These are phyloP conservation scores for Coniochaeta prunicola DNA, from an alignment of 2,329 filamentous ascomycete genomes.

Conservation along the genomic window DNA sequence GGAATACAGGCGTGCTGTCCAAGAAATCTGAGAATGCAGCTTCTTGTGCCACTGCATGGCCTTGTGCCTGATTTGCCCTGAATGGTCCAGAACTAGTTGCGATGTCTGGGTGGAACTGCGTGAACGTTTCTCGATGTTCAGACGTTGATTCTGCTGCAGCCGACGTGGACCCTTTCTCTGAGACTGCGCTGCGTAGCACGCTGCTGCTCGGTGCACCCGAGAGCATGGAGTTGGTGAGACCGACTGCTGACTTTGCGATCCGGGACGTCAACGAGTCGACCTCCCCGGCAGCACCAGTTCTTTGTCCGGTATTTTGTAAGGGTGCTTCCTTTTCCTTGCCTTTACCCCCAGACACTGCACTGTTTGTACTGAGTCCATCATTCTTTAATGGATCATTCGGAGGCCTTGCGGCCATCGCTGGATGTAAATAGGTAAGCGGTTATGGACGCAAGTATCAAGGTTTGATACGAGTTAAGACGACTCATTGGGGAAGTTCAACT, in stretches of 20 bases:
- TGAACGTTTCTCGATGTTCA: slow-evolving; percentile 16
- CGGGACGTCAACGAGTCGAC: slow-evolving; percentile 5
- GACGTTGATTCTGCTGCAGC: slow-evolving; percentile 7
- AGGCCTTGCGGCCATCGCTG: background rate
- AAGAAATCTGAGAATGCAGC: slow-evolving; percentile 29
- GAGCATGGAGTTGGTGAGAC: slow-evolving; percentile 17
- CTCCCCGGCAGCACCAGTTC: background rate
- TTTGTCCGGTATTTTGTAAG: background rate
- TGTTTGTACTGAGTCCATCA: too few species aligned
- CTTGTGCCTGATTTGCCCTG: slow-evolving; percentile 17
- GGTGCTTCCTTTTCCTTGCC: slow-evolving; percentile 2
- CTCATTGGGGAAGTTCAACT: too few species aligned
- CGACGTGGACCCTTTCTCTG: slow-evolving; percentile 5
- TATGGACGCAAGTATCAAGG: background rate
- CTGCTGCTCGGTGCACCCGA: slow-evolving; percentile 5
- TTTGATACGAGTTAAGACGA: too few species aligned
- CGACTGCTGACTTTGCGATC: slow-evolving; percentile 14
- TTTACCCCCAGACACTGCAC: background rate
- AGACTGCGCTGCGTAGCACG: slow-evolving; percentile 3
- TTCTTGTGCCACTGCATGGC: slow-evolving; percentile 23
- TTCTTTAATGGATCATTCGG: background rate
- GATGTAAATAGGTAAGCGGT: background rate
- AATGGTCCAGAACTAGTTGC: slow-evolving; percentile 13
- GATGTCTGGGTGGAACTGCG: slow-evolving; percentile 8
- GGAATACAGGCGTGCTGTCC: slow-evolving; percentile 15